These are phyloP conservation scores for Yarrowia porcina DNA, from an alignment of 805 yeast species.

Conservation along the genomic window DNA sequence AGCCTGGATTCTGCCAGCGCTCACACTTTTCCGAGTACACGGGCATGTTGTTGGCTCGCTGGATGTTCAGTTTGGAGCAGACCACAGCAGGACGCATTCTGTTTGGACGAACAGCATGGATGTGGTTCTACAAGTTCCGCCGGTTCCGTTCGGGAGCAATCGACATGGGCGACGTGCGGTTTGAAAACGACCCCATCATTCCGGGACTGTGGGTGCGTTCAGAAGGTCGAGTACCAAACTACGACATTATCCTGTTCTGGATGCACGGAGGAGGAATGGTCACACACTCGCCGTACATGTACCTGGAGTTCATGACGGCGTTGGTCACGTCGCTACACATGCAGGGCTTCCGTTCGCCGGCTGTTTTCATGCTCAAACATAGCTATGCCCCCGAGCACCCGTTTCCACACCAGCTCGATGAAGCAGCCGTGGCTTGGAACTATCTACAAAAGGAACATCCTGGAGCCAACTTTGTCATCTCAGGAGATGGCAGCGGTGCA, in stretches of 20 bases:
- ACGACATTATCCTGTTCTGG: constrained; percentile 45
- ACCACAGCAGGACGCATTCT: constrained; percentile 30
- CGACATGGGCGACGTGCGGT: constrained; percentile 35
- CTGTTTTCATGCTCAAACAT: constrained; percentile 42
- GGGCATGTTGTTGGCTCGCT: constrained; percentile 12
- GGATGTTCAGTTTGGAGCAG: constrained; percentile 27
- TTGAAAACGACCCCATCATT: constrained; percentile 33
- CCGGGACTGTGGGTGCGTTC: constrained; percentile 41
- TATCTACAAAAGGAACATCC: constrained; percentile 34
- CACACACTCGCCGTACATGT: constrained; percentile 42
- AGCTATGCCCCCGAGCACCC: constrained; percentile 27
- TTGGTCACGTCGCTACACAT: constrained; percentile 44
- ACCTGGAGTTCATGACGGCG: constrained; percentile 46
- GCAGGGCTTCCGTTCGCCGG: constrained; percentile 52
- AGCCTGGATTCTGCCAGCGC: constrained; percentile 17
- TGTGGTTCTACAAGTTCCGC: constrained; percentile 32
- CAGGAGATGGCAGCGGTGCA: constrained; percentile 53
- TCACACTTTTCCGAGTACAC: constrained; percentile 15
- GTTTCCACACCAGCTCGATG: constrained; percentile 36
- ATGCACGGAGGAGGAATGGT: constrained; percentile 46
- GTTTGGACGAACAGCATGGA: constrained; percentile 32
- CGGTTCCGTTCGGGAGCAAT: constrained; percentile 36
- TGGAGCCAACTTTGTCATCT: constrained; percentile 37
- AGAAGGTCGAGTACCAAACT: constrained; percentile 32
- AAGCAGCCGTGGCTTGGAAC: constrained; percentile 39